These are phyloP conservation scores for Ophiosphaerella narmari DNA, from an alignment of 2,329 filamentous ascomycete genomes.

Conservation along the genomic window DNA sequence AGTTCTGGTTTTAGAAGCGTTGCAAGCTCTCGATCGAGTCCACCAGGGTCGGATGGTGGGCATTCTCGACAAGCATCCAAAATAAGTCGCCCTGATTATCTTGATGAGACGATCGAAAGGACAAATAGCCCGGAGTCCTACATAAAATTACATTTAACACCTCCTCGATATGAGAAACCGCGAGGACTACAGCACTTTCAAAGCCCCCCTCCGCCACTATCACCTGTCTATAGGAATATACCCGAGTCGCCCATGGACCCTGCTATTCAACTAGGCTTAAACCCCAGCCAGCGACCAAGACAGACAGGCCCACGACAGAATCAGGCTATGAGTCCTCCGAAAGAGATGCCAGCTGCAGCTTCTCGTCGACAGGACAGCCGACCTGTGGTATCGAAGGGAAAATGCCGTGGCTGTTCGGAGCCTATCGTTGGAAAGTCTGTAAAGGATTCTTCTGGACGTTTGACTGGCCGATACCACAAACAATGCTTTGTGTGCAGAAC, in stretches of 20 bases:
- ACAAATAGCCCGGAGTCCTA: slow-evolving; percentile 39
- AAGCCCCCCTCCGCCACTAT: slow-evolving; percentile 25
- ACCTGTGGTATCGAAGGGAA: slow-evolving; percentile 63
- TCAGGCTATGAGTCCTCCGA: slow-evolving; percentile 19
- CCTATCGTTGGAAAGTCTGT: slow-evolving; percentile 88
- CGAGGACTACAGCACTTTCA: slow-evolving; percentile 25
- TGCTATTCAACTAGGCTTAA: slow-evolving; percentile 43
- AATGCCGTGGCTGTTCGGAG: slow-evolving; percentile 80
- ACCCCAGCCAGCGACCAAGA: slow-evolving; percentile 22
- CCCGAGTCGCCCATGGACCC: slow-evolving; percentile 49
- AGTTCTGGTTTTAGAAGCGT: slow-evolving; percentile 41
- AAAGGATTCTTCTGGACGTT: slow-evolving; percentile 86
- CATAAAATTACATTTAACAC: slow-evolving; percentile 19
- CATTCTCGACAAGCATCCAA: slow-evolving; percentile 42
- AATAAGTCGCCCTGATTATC: slow-evolving; percentile 25
- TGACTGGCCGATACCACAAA: slow-evolving; percentile 94
- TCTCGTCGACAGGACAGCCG: slow-evolving; percentile 22
- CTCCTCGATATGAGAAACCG: slow-evolving; percentile 15
- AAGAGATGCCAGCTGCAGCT: slow-evolving; percentile 15
- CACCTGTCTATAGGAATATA: slow-evolving; percentile 26
- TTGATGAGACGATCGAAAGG: slow-evolving; percentile 32
- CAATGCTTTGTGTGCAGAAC: slow-evolving; percentile 90
- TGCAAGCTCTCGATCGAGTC: slow-evolving; percentile 46
- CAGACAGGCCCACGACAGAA: slow-evolving; percentile 16
- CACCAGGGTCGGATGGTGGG: slow-evolving; percentile 42